A percentile compares a stretch with the other conserved stretches of the same genome.
phyloP scores from a whole-genome alignment of 352 stramenopile genomes.

The Phytophthora agathidicida region DNA sequence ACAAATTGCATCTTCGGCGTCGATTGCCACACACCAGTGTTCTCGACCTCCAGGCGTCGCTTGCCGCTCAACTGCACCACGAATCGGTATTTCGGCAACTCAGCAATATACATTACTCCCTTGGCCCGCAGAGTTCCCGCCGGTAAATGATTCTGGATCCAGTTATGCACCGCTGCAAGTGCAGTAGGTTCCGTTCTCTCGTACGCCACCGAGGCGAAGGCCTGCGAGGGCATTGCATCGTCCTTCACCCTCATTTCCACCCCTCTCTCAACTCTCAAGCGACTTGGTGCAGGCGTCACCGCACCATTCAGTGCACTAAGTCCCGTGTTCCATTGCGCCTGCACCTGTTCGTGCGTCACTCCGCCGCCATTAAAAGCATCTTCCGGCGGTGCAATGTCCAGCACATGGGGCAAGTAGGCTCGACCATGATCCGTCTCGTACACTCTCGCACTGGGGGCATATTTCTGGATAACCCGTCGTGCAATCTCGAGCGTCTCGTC shows the following conservation, averaged over 20 bases:
- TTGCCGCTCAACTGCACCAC: constrained; percentile 78
- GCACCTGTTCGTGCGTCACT: constrained; percentile 72
- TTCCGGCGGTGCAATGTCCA: constrained; percentile 70
- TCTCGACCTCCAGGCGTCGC: constrained; percentile 68
- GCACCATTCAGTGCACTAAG: constrained; percentile 32
- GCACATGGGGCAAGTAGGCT: constrained; percentile 73
- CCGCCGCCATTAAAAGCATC: constrained; percentile 48
- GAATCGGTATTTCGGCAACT: constrained; percentile 63
- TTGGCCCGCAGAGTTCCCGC: constrained; percentile 56
- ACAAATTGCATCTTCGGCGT: constrained; percentile 76
- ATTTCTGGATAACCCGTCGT: constrained; percentile 38
- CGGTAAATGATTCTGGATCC: constrained; percentile 45
- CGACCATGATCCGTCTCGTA: constrained; percentile 71
- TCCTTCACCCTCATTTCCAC: not conserved
- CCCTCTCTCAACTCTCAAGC: constrained; percentile 36
- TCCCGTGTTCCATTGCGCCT: constrained; percentile 63
- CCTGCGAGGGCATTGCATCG: not conserved
- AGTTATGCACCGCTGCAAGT: constrained; percentile 59
- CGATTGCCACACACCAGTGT: constrained; percentile 59
- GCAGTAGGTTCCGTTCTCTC: constrained; percentile 46
- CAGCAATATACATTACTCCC: constrained; percentile 67
- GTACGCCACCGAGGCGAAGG: constrained; percentile 56
- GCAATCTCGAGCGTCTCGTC: constrained; percentile 33
- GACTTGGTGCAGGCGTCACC: constrained; percentile 28
- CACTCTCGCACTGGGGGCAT: constrained; percentile 60